phyloP scores from a whole-genome alignment of 805 yeast genomes.

The Wickerhamomyces hampshirensis region DNA sequence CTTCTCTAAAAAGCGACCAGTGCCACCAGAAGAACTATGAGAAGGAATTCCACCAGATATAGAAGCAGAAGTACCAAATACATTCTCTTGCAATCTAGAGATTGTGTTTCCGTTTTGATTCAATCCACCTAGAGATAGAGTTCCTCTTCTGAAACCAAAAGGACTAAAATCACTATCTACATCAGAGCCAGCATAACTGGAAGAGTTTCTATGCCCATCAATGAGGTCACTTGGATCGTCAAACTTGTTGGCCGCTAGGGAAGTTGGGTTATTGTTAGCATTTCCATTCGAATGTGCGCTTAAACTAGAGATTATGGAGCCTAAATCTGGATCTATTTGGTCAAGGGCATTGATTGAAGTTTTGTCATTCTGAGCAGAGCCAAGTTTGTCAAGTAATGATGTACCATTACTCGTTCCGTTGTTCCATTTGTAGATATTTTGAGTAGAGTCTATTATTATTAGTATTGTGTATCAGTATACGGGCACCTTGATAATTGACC shows the following conservation, averaged over 20 bases:
- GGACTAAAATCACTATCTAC: slow-evolving; percentile 34
- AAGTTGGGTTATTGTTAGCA: slow-evolving; percentile 8
- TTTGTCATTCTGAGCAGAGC: slow-evolving; percentile 11
- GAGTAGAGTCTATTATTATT: background rate
- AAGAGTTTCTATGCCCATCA: slow-evolving; percentile 33
- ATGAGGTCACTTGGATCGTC: slow-evolving; percentile 1
- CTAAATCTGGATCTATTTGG: slow-evolving; percentile 25
- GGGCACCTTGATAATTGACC: too few species aligned
- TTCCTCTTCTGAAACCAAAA: slow-evolving; percentile 44
- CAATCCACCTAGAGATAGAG: slow-evolving; percentile 36
- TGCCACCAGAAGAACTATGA: slow-evolving; percentile 22
- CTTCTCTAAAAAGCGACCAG: slow-evolving; percentile 51
- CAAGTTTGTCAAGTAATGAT: slow-evolving; percentile 8
- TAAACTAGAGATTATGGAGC: slow-evolving; percentile 26
- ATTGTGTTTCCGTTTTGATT: slow-evolving; percentile 13
- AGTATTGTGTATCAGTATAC: background rate
- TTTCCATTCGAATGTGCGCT: slow-evolving; percentile 22
- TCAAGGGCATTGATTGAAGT: slow-evolving; percentile 8
- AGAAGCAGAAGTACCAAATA: slow-evolving; percentile 53
- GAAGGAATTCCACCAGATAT: slow-evolving; percentile 45
- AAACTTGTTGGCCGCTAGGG: background rate
- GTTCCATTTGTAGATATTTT: slow-evolving; percentile 10
- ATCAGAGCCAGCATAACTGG: slow-evolving; percentile 31
- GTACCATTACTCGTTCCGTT: slow-evolving; percentile 2
- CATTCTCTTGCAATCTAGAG: slow-evolving; percentile 31